Evolutionary conservation across 2,329 filamentous ascomycete species (phyloP), one percentile per base, ranked within the genome.

Genomic region (Aspergillus melleus): DNA sequence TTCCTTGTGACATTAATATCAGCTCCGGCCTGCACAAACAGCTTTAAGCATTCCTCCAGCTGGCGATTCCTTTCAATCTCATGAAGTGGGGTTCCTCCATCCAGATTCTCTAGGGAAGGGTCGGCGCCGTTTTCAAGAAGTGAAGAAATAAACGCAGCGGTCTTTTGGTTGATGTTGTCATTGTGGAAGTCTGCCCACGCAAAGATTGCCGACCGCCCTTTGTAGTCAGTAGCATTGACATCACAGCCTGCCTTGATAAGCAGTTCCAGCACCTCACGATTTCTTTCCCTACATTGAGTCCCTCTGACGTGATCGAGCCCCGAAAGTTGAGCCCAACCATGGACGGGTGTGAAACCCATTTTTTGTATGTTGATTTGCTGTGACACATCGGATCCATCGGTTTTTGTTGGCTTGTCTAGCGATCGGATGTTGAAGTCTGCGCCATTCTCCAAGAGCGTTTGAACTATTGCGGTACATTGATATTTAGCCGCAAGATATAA

Each of bases 101-200:
- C n/a, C 9, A 36, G 12, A 29, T 61, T 51, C 32, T n/a, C 16
- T 19, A 50, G 51, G 12, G 20, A 36, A 4, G 44, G 19, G 36
- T 58, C 55, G 2, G 59, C 59, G 6, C 59, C 59, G 8, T 54
- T 44, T 14, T 39, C 36, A 6, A 58, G 24, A 29, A 61, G 55
- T 19, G 47, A 14, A 11, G 47, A 42, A 6, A 55, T 32, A 51
- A 52, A 49, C 42, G 8, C 19, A 9, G 42, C 8, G 19, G 2
- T 36, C 11, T 16, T 14, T 22, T 42, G 2, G 6, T n/a, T 20
- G 3, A 22, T 16, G 2, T 4, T 22, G 16, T 32, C 29, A 16
- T 14, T 53, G 9, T 1, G 10, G 12, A 24, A 8, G 6, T 52
- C 19, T 0, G 19, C 8, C 52, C 52, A 59, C 11, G 29, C 50